Percentiles rank a stretch among this genome's conserved stretches.
Evolutionary conservation across 2,329 filamentous ascomycete genomes (phyloP).

Genomic region (Acrocalymma vagum): DNA sequence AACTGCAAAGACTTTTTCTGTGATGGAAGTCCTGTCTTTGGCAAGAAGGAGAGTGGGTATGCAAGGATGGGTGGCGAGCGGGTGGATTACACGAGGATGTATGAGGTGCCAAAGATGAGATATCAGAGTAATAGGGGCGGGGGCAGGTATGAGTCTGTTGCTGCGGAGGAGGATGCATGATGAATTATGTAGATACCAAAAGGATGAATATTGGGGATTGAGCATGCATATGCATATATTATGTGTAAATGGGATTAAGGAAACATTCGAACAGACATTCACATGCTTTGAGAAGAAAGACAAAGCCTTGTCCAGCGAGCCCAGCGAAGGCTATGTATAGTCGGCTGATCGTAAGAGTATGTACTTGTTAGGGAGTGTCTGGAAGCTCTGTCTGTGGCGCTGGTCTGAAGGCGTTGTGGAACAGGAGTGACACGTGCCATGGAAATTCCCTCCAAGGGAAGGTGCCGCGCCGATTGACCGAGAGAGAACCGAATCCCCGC

Average conservation of each 20-base stretch:
- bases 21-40: slow-evolving; percentile 84
- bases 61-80: slow-evolving; percentile 79
- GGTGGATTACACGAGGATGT: slow-evolving; percentile 89
- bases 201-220: slow-evolving; percentile 3
- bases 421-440: too few species aligned
- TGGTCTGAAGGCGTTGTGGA: too few species aligned
- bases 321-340: too few species aligned
- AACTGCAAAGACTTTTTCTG: slow-evolving; percentile 99
- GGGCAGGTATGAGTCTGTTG: slow-evolving; percentile 67
- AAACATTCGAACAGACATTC: too few species aligned
- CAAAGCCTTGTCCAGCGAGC: too few species aligned
- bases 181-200: slow-evolving; percentile 9
- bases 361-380: too few species aligned
- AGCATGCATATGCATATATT: background rate
- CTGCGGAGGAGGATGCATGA: slow-evolving; percentile 36
- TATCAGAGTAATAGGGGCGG: slow-evolving; percentile 50
- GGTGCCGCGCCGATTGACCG: too few species aligned
- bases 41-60: slow-evolving; percentile 74
- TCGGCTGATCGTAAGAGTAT: too few species aligned
- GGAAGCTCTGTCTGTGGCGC: too few species aligned
- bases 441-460: too few species aligned
- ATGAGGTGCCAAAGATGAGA: slow-evolving; percentile 82
- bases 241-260: too few species aligned
- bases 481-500: slow-evolving; percentile 29
- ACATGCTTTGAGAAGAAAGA: slow-evolving; percentile 3